These are phyloP conservation scores for Lumnitzera racemosa DNA, from an alignment of 345 rosid species.

Conservation along the genomic window DNA sequence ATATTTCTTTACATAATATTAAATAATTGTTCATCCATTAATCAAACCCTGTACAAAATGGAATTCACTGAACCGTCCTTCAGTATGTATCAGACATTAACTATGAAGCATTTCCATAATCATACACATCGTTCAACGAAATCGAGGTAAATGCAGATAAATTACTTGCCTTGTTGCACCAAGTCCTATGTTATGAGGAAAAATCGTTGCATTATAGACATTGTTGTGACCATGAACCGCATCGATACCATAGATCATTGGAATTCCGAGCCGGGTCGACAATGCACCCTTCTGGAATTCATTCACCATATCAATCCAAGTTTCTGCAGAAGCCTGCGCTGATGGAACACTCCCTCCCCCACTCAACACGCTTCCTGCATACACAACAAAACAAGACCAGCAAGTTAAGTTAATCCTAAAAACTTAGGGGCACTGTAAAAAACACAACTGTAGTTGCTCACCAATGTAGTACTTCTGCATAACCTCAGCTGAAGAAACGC, in stretches of 20 bases:
- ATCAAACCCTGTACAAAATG: neutral
- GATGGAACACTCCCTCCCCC: slow-evolving; percentile 62
- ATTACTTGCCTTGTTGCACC: slow-evolving; percentile 65
- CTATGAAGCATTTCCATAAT: no score
- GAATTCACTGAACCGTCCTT: no score
- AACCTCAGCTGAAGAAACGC: slow-evolving; percentile 27
- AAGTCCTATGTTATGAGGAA: slow-evolving; percentile 83
- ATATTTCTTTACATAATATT: neutral
- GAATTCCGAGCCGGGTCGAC: slow-evolving; percentile 72
- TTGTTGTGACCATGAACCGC: slow-evolving; percentile 79
- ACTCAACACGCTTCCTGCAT: slow-evolving; percentile 53
- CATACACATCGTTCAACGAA: neutral
- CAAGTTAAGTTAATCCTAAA: neutral
- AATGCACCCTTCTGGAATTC: slow-evolving; percentile 43
- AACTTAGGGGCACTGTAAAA: neutral
- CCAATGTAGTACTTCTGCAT: slow-evolving; percentile 74
- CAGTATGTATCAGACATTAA: no score
- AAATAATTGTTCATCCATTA: neutral
- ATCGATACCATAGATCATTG: slow-evolving; percentile 79
- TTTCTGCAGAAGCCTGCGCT: slow-evolving; percentile 29
- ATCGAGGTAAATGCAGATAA: neutral
- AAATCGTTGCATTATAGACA: slow-evolving; percentile 75
- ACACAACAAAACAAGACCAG: neutral
- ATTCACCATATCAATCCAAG: slow-evolving; percentile 43
- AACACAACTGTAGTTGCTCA: slow-evolving; percentile 1